phyloP scores from a whole-genome alignment of 1,139 yeast species.

The Diutina pseudorugosa region DNA sequence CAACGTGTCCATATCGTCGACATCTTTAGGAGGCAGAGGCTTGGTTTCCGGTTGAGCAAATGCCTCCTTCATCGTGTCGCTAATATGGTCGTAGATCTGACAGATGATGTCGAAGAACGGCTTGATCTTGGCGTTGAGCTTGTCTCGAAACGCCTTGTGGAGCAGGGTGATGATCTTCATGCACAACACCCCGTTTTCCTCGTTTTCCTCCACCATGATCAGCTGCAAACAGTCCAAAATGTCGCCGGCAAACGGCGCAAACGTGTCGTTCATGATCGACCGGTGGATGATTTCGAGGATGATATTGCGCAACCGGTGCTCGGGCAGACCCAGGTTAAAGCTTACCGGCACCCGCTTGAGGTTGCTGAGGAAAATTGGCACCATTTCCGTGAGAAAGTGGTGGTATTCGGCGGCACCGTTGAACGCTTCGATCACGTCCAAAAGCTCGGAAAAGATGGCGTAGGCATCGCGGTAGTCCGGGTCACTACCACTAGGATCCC shows the following conservation, averaged over 20 bases:
- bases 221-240: slow-evolving; percentile 52
- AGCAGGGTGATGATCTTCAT: slow-evolving; percentile 83
- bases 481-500: neutral
- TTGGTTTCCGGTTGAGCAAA: slow-evolving; percentile 20
- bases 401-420: slow-evolving; percentile 74
- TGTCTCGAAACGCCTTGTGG: slow-evolving; percentile 72
- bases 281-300: slow-evolving; percentile 74
- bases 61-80: slow-evolving; percentile 56
- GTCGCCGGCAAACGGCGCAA: slow-evolving; percentile 57
- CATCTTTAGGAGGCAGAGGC: neutral
- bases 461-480: slow-evolving; percentile 48
- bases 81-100: slow-evolving; percentile 70
- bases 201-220: slow-evolving; percentile 68
- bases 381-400: slow-evolving; percentile 44
- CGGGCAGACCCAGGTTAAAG: slow-evolving; percentile 47
- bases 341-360: slow-evolving; percentile 66
- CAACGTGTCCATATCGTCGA: neutral
- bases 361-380: slow-evolving; percentile 50
- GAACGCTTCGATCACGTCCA: slow-evolving; percentile 77
- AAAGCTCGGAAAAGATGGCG: slow-evolving; percentile 62
- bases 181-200: slow-evolving; percentile 88
- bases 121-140: slow-evolving; percentile 59
- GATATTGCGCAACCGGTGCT: slow-evolving; percentile 64
- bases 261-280: slow-evolving; percentile 70
- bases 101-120: slow-evolving; percentile 71